A percentile compares a stretch with the other conserved stretches of the same genome.
Evolutionary conservation across 129 eudicot species (phyloP).

Genomic region (Flaveria robusta): DNA sequence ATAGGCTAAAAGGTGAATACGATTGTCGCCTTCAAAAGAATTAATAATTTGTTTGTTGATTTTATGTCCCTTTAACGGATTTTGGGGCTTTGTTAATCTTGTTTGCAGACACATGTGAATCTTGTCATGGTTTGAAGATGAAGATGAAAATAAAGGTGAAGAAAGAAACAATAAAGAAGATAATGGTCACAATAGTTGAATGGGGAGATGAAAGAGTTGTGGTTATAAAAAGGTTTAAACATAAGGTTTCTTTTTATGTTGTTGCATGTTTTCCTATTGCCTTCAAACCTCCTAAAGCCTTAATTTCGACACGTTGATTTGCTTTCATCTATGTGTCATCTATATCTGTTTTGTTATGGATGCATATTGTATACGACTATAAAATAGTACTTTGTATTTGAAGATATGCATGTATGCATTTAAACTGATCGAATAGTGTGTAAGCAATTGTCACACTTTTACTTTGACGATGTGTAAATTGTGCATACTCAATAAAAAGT

Average conservation of each 20-base stretch:
- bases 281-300: constrained; percentile 48
- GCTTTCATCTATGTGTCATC: not conserved
- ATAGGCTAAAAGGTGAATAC: not conserved
- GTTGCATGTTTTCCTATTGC: constrained; percentile 65
- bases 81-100: not conserved
- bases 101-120: not conserved
- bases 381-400: not conserved
- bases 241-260: constrained; percentile 59
- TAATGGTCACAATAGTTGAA: constrained; percentile 49
- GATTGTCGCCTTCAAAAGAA: not conserved
- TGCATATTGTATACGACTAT: constrained; percentile 20
- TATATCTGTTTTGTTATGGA: not conserved
- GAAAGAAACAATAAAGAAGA: constrained; percentile 51
- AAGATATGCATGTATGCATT: not conserved
- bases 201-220: constrained; percentile 70
- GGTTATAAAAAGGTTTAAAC: constrained; percentile 60
- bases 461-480: not conserved
- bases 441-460: not conserved
- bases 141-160: constrained; percentile 28
- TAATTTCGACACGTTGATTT: constrained; percentile 44
- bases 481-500: not conserved
- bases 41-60: not conserved
- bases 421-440: not conserved
- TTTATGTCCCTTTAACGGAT: not conserved
- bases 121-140: constrained; percentile 23